Conservation (phyloP, 2,329 filamentous ascomycete species). For the Pyricularia pennisetigena region DNA sequence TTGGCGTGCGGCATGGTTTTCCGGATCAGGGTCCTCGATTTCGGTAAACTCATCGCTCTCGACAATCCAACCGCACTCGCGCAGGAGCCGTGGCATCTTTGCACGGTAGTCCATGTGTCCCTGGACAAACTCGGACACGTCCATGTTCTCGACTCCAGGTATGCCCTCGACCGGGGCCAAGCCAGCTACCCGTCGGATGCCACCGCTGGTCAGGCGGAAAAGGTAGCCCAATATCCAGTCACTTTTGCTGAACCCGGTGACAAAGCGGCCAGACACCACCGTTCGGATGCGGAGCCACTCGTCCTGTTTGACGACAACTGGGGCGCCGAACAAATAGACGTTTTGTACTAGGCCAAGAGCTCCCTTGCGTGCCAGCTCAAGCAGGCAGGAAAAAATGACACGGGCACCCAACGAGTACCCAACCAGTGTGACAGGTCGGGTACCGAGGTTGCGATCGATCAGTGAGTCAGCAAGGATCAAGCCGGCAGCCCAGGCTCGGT, state of each 20-base stretch:
- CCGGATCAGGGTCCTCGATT: slow-evolving; percentile 94
- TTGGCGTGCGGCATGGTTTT: slow-evolving; percentile 80
- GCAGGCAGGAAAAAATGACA: slow-evolving; percentile 85
- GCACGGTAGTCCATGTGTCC: slow-evolving; percentile 96
- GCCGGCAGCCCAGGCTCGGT: slow-evolving; percentile 78
- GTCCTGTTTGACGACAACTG: slow-evolving; percentile 82
- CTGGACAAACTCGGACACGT: slow-evolving; percentile 75
- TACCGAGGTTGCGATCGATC: slow-evolving; percentile 83
- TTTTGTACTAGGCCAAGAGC: slow-evolving; percentile 87
- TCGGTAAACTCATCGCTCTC: slow-evolving; percentile 91
- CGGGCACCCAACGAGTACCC: slow-evolving; percentile 89
- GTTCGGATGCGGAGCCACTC: slow-evolving; percentile 74
- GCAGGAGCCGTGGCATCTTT: slow-evolving; percentile 80
- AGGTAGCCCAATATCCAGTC: slow-evolving; percentile 98
- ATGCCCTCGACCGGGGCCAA: slow-evolving; percentile 66
- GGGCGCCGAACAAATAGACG: slow-evolving; percentile 88
- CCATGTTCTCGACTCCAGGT: slow-evolving; percentile 79
- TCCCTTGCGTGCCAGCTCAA: slow-evolving; percentile 74
- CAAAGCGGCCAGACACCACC: slow-evolving; percentile 85
- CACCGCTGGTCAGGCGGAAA: slow-evolving; percentile 87
- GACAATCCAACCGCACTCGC: slow-evolving; percentile 83
- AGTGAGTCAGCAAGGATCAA: slow-evolving; percentile 91
- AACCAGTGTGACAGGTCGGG: slow-evolving; percentile 82
- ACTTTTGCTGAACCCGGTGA: slow-evolving; percentile 88
- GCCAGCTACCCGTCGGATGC: slow-evolving; percentile 80